Conservation (phyloP, 257 asterid species). For the Anisodus acutangulus region DNA sequence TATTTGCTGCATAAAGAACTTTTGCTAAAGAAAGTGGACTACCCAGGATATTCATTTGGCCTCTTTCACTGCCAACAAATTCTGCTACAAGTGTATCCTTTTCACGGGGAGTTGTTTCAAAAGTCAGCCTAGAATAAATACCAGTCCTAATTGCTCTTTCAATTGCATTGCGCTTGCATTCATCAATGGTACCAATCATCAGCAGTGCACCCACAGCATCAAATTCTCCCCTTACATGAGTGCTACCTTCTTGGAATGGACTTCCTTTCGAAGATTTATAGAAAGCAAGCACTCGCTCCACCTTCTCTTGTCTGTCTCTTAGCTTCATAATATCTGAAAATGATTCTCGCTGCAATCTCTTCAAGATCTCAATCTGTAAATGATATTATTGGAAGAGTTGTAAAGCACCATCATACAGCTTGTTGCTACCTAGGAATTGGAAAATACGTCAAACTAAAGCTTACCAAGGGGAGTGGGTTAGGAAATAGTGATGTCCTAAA, state of each 20-base stretch:
- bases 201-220: constrained; percentile 69
- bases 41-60: constrained; percentile 48
- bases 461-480: neutral
- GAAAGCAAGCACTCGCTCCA: constrained; percentile 68
- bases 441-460: constrained; percentile 35
- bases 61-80: constrained; percentile 61
- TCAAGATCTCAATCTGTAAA: constrained; percentile 92
- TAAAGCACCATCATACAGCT: constrained; percentile 61
- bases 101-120: constrained; percentile 66
- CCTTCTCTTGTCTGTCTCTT: constrained; percentile 93
- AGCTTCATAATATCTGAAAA: constrained; percentile 94
- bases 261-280: constrained; percentile 67
- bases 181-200: constrained; percentile 56
- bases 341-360: constrained; percentile 91
- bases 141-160: constrained; percentile 71
- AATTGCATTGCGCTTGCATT: constrained; percentile 53
- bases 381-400: constrained; percentile 65
- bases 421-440: constrained; percentile 56
- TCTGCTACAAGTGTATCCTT: constrained; percentile 75
- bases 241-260: constrained; percentile 70
- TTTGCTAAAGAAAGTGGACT: constrained; percentile 77
- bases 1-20: constrained; percentile 67
- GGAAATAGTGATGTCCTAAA: neutral
- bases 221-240: constrained; percentile 77
- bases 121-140: constrained; percentile 69